Evolutionary conservation across 1,139 yeast species (phyloP).

Genomic region (Taphrina sp.): DNA sequence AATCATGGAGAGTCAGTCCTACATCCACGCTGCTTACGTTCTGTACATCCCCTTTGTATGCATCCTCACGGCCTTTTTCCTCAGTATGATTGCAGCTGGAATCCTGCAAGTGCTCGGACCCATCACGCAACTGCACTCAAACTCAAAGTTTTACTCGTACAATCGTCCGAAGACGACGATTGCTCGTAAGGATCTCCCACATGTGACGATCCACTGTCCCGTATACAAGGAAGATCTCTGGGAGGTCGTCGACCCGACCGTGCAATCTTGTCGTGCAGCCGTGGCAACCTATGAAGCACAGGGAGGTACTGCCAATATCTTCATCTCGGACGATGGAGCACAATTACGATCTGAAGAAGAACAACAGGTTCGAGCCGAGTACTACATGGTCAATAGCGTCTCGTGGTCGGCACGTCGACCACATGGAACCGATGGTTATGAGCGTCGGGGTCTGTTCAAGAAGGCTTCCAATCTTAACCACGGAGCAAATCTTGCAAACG

Average conservation of each 20-base stretch:
- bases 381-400: constrained; percentile 34
- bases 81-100: constrained; percentile 27
- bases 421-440: constrained; percentile 35
- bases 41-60: constrained; percentile 28
- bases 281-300: constrained; percentile 37
- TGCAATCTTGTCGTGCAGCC: constrained; percentile 36
- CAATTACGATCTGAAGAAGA: constrained; percentile 36
- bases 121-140: constrained; percentile 32
- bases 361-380: constrained; percentile 27
- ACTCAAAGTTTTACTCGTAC: constrained; percentile 33
- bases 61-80: constrained; percentile 30
- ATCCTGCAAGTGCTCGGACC: constrained; percentile 34
- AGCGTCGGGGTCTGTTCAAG: constrained; percentile 30
- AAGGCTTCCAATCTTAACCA: constrained; percentile 30
- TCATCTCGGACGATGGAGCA: constrained; percentile 37
- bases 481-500: constrained; percentile 31
- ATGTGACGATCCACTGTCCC: constrained; percentile 36
- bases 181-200: constrained; percentile 35
- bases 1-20: constrained; percentile 8
- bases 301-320: constrained; percentile 36
- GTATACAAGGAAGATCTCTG: constrained; percentile 34
- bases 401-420: constrained; percentile 37
- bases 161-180: constrained; percentile 28
- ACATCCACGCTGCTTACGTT: constrained; percentile 23
- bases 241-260: constrained; percentile 37